A percentile compares a stretch with the other conserved stretches of the same genome.
Conservation (phyloP, 2,329 filamentous ascomycete species). For the Scorias spongiosa region DNA sequence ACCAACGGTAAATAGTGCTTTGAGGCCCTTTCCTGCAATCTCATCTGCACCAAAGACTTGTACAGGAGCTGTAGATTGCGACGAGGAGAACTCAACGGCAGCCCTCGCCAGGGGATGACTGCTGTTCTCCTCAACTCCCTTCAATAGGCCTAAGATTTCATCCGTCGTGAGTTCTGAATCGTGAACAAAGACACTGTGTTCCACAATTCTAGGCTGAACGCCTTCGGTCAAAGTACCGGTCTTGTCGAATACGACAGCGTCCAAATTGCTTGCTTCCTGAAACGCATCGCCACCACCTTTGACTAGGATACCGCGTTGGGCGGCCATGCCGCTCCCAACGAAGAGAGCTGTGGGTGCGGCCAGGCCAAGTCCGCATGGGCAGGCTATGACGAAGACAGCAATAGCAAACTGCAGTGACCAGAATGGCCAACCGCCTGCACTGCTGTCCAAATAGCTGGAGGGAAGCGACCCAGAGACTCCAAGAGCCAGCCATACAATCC, state of each 20-base stretch:
- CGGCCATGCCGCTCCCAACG: slow-evolving; percentile 65
- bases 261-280: slow-evolving; percentile 63
- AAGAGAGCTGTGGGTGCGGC: slow-evolving; percentile 77
- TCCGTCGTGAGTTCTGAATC: slow-evolving; percentile 3
- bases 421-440: slow-evolving; percentile 49
- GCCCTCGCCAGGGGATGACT: slow-evolving; percentile 62
- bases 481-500: slow-evolving; percentile 54
- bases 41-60: slow-evolving; percentile 35
- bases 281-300: slow-evolving; percentile 78
- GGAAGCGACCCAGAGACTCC: slow-evolving; percentile 46
- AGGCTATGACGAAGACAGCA: slow-evolving; percentile 74
- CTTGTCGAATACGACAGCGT: slow-evolving; percentile 77
- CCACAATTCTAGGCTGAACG: slow-evolving; percentile 55
- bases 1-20: slow-evolving; percentile 28
- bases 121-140: slow-evolving; percentile 53
- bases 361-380: slow-evolving; percentile 68
- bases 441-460: slow-evolving; percentile 36
- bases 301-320: slow-evolving; percentile 64
- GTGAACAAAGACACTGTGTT: slow-evolving; percentile 26
- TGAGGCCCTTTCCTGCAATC: slow-evolving; percentile 56
- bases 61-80: slow-evolving; percentile 12
- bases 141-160: slow-evolving; percentile 40
- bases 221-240: slow-evolving; percentile 66
- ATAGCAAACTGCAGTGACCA: slow-evolving; percentile 76
- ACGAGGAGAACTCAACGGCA: slow-evolving; percentile 45